phyloP scores from a whole-genome alignment of 805 yeast genomes.

The Wilhelminamyces savonicus region DNA sequence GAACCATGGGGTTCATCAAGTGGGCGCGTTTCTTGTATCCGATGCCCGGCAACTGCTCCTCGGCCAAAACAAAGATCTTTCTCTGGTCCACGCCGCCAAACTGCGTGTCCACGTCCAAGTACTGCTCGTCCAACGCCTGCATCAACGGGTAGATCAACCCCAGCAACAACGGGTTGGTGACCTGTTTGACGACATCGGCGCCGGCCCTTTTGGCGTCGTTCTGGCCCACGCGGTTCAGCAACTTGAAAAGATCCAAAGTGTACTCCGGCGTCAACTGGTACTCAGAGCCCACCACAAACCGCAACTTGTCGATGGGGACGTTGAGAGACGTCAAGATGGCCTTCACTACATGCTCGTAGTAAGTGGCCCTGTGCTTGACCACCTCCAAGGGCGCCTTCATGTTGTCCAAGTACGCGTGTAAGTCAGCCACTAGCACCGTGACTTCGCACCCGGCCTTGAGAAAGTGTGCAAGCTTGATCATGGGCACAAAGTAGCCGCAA shows the following conservation, averaged over 20 bases:
- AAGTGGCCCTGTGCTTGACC: constrained; percentile 81
- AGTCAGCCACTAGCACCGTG: constrained; percentile 84
- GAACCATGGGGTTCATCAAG: constrained; percentile 98
- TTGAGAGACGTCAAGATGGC: constrained; percentile 79
- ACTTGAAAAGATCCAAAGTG: constrained; percentile 82
- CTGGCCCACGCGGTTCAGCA: constrained; percentile 81
- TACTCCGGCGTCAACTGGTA: constrained; percentile 76
- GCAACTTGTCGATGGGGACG: constrained; percentile 86
- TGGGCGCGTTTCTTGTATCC: constrained; percentile 98
- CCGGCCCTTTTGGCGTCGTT: constrained; percentile 99
- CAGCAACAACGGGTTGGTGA: constrained; percentile 83
- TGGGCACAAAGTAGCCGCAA: constrained; percentile 97
- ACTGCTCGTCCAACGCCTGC: constrained; percentile 97
- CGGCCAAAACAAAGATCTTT: constrained; percentile 94
- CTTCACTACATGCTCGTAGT: constrained; percentile 80
- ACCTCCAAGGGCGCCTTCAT: constrained; percentile 97
- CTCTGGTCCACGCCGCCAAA: constrained; percentile 99
- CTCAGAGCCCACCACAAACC: constrained; percentile 81
- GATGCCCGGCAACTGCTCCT: constrained; percentile 77
- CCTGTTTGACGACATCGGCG: constrained; percentile 98
- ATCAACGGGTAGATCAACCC: constrained; percentile 96
- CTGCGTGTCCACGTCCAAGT: constrained; percentile 83
- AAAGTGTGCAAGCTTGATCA: constrained; percentile 94
- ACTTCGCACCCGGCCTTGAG: constrained; percentile 95
- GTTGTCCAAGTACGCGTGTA: constrained; percentile 95